Base-by-base conservation (phyloP, 2,329 filamentous ascomycete species). In the Westerdykella ornata region DNA sequence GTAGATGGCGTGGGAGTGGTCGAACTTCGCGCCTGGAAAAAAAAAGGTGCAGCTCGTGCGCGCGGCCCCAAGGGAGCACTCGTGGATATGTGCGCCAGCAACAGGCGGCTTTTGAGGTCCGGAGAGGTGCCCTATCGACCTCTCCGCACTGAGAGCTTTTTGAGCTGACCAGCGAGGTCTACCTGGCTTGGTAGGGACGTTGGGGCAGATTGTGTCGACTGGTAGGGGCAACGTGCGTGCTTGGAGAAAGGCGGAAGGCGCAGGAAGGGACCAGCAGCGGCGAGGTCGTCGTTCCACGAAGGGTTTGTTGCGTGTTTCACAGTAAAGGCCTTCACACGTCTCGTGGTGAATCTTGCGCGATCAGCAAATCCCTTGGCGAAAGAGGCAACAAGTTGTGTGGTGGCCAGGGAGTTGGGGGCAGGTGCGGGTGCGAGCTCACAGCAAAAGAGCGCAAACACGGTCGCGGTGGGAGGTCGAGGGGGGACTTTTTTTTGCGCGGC, bases 121-220 rank as follows among this genome's bases (percentile, higher is more conserved):
- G 65, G 65, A 68, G 65, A 68, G 65, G 65, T 60, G 49, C 49
- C 56, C 42, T 53, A 37, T 48, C 49, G 49, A 63, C 65, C 65
- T 67, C 65, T 59, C 65, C 65, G 65, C 62, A 68, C 65, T 56
- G 48, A 44, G 46, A 45, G 31, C 28, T 39, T 42, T 41, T 45
- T 48, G 43, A 44, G 44, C 43, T 46, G 38, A 54, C 49, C 51
- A 59, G 46, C 48, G 39, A 43, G 39, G 44, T n/a, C 33, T 43
- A 39, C 13, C 29, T 13, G 22, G 37, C 35, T 11, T 19, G 28
- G 31, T 34, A 30, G 19, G 11, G 32, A n/a, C 37, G 32, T 43
- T 39, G 38, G 41, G 44, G 35, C 14, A 35, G 41, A 30, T 19
- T 22, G 19, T 35, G 29, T 12, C 33, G 37, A 33, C 4, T 6